phyloP scores from a whole-genome alignment of 2,329 filamentous ascomycete species.

The Cordyceps cicadae region DNA sequence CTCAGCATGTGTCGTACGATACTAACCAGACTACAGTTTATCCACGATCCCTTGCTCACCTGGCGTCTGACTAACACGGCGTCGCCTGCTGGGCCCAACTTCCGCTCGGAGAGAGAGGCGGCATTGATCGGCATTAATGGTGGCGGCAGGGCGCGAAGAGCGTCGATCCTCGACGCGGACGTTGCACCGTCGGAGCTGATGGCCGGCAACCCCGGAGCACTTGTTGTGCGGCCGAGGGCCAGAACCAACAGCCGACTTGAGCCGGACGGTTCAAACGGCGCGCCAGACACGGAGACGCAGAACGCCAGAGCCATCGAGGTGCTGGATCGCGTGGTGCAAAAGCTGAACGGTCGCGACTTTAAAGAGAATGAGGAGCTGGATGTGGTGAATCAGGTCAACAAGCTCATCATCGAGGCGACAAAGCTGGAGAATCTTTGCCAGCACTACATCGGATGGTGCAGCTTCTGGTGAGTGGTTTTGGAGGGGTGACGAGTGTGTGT shows the following conservation, averaged over 20 bases:
- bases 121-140: constrained; percentile 37
- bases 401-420: constrained; percentile 88
- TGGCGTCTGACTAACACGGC: constrained; percentile 73
- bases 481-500: no score
- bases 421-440: constrained; percentile 97
- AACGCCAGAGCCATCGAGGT: constrained; percentile 92
- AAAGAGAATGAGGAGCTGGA: constrained; percentile 76
- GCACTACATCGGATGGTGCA: constrained; percentile 98
- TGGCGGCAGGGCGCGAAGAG: constrained; percentile 50
- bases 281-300: constrained; percentile 64
- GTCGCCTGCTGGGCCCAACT: constrained; percentile 59
- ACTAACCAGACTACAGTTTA: constrained; percentile 55
- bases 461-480: constrained; percentile 64
- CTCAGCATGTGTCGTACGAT: neutral
- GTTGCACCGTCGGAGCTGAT: constrained; percentile 52
- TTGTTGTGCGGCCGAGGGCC: constrained; percentile 42
- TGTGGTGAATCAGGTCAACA: constrained; percentile 83
- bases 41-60: constrained; percentile 96
- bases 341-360: constrained; percentile 90
- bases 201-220: constrained; percentile 38
- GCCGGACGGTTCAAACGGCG: constrained; percentile 22
- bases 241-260: constrained; percentile 51
- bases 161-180: constrained; percentile 60
- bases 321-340: constrained; percentile 84
- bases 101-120: constrained; percentile 51